Base-by-base conservation (phyloP, 345 rosid species). In the Odontarrhena argentea region DNA sequence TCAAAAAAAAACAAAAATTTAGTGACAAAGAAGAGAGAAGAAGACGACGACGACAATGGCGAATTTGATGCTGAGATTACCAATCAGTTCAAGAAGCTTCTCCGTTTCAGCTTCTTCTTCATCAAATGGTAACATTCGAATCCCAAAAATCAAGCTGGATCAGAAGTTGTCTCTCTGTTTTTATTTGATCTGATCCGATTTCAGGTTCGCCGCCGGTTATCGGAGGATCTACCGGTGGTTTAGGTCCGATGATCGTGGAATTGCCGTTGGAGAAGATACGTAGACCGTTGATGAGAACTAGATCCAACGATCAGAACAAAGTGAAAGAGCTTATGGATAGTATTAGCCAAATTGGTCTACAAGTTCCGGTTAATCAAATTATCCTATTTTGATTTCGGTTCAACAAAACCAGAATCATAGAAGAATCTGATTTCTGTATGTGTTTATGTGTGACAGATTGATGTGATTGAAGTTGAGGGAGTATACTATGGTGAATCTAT, bases 381-480 rank as follows among this genome's bases (percentile, higher is more conserved):
- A 47, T 38, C 65, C 2, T 18, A 18, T 49, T 28, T 40, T 7
- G 6, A 28, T 41, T 65, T 11, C 7, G 25, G 37, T 35, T 26
- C 13, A 45, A 12, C 0, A 7, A 32, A 57, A 0, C 3, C 7
- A 38, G 3, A 25, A 10, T 45, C 14, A 45, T 3, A 52, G 8
- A 37, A 55, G 26, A 55, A 35, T 50, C 49, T 36, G 36, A 47
- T 24, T 9, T 4, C 9, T 7, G 10, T 13, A 26, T 25, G 6
- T 30, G 48, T 18, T 6, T 50, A 41, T 61, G 22, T 36, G 35
- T 67, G 68, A 83, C 94, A 93, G 96, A 90, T 93, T 66, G 98
- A 93, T 73, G 98, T 93, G 67, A 88, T 93, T 45, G 96, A 93
- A 70, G 97, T 93, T 40, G 97, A 93, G 55, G 98, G 96, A 73